phyloP scores from a whole-genome alignment of 2,329 filamentous ascomycete genomes.

The Calycina herbarum region DNA sequence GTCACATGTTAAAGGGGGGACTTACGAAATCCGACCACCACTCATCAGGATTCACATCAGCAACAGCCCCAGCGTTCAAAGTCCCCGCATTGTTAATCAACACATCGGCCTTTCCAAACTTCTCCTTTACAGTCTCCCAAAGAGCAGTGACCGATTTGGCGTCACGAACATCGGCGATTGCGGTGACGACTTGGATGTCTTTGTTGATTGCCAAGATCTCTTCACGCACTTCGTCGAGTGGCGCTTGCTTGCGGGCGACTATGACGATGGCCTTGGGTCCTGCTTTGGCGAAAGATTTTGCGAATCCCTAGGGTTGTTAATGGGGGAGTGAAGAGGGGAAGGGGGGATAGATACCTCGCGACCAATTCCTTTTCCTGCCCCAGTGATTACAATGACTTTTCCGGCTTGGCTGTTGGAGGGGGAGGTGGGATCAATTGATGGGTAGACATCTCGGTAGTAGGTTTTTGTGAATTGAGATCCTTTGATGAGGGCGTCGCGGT shows the following conservation, averaged over 20 bases:
- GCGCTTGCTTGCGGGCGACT: constrained; percentile 33
- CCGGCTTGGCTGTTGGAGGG: constrained; percentile 38
- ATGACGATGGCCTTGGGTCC: constrained; percentile 40
- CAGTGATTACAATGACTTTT: constrained; percentile 39
- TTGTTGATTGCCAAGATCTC: constrained; percentile 35
- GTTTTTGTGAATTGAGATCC: constrained; percentile 37
- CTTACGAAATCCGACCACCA: constrained; percentile 29
- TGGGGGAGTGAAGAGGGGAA: background rate
- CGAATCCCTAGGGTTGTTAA: constrained; percentile 15
- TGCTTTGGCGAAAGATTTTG: constrained; percentile 35
- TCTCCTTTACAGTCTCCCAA: constrained; percentile 25
- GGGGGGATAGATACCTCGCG: constrained; percentile 10
- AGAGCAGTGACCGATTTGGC: constrained; percentile 19
- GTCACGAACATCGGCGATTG: constrained; percentile 37
- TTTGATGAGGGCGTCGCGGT: constrained; percentile 4
- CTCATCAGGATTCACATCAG: constrained; percentile 9
- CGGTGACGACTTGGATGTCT: constrained; percentile 35
- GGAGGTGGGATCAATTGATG: constrained; percentile 41
- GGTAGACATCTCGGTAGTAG: constrained; percentile 41
- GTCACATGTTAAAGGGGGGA: background rate
- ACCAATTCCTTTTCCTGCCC: constrained; percentile 43
- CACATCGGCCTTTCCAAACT: constrained; percentile 53
- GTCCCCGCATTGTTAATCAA: constrained; percentile 38
- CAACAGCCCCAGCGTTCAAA: constrained; percentile 8
- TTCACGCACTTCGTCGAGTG: constrained; percentile 34